Conservation (phyloP, 2,329 filamentous ascomycete species). For the Plenodomus tracheiphilus region DNA sequence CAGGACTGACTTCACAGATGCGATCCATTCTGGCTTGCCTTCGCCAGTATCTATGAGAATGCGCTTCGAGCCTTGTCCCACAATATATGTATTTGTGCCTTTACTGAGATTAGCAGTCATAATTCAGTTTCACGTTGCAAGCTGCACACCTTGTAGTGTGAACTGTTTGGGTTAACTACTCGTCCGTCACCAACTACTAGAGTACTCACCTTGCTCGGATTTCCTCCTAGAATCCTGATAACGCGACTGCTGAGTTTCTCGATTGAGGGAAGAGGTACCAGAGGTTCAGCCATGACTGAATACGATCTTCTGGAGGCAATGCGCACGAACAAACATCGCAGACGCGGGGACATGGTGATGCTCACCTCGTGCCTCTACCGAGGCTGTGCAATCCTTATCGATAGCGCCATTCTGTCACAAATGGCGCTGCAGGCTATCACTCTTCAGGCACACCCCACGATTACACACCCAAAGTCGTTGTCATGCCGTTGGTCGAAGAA, state of each 20-base stretch:
- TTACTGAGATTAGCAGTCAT: slow-evolving; percentile 31
- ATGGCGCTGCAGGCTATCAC: slow-evolving; percentile 18
- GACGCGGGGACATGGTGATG: slow-evolving; percentile 28
- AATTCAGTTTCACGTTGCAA: not conserved
- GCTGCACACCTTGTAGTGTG: slow-evolving; percentile 60
- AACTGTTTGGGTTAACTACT: slow-evolving; percentile 50
- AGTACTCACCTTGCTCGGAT: slow-evolving; percentile 74
- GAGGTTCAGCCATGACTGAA: slow-evolving; percentile 61
- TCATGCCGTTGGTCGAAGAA: slow-evolving; percentile 32
- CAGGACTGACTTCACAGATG: slow-evolving; percentile 66
- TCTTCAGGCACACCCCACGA: slow-evolving; percentile 21
- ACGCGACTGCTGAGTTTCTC: slow-evolving; percentile 77
- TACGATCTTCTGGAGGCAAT: slow-evolving; percentile 24
- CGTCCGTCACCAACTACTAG: not conserved
- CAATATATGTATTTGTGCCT: slow-evolving; percentile 92
- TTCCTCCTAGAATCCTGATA: slow-evolving; percentile 84
- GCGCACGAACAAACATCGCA: slow-evolving; percentile 24
- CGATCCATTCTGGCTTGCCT: slow-evolving; percentile 74
- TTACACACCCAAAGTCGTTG: slow-evolving; percentile 6
- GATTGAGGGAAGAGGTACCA: slow-evolving; percentile 70
- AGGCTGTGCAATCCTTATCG: slow-evolving; percentile 28
- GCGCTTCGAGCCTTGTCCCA: slow-evolving; percentile 73
- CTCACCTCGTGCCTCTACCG: slow-evolving; percentile 21
- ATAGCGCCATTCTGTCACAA: slow-evolving; percentile 18
- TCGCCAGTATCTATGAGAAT: slow-evolving; percentile 91